phyloP scores from a whole-genome alignment of 2,329 filamentous ascomycete genomes.

The Xylaria sp. region DNA sequence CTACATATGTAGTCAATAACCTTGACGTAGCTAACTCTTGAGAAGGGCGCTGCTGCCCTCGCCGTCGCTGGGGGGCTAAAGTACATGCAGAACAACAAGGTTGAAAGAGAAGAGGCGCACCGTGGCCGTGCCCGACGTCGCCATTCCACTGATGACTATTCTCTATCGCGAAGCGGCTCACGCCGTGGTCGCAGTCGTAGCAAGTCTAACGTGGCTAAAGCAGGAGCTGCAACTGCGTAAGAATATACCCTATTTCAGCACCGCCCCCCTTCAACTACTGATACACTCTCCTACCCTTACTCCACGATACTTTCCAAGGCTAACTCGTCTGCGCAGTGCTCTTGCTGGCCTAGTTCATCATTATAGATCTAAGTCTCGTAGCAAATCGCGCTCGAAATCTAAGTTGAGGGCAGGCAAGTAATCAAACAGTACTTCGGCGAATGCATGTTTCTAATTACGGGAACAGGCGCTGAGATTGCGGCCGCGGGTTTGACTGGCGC shows the following conservation, averaged over 20 bases:
- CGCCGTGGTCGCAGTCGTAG: constrained; percentile 58
- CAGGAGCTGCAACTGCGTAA: constrained; percentile 64
- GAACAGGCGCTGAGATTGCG: constrained; percentile 64
- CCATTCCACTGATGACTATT: constrained; percentile 57
- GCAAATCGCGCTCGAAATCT: constrained; percentile 55
- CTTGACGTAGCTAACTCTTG: constrained; percentile 9
- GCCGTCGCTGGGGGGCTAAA: constrained; percentile 74
- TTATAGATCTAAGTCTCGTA: constrained; percentile 62
- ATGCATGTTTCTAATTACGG: constrained; percentile 29
- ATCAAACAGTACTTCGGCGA: background rate
- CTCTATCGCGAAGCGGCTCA: constrained; percentile 58
- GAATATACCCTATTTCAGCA: constrained; percentile 29
- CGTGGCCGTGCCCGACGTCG: constrained; percentile 67
- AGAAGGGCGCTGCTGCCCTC: constrained; percentile 64
- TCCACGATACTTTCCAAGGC: constrained; percentile 8
- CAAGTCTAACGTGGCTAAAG: constrained; percentile 61
- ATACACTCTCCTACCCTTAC: background rate
- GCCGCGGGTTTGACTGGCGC: constrained; percentile 70
- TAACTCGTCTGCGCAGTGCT: constrained; percentile 52
- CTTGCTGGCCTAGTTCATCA: constrained; percentile 69
- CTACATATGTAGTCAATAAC: no score
- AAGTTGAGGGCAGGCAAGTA: constrained; percentile 56
- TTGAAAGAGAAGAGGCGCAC: constrained; percentile 67
- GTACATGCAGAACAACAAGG: constrained; percentile 69
- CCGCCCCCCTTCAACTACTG: no score